phyloP scores from a whole-genome alignment of 192 early-diverging fungal genomes.

The Lobosporangium transversale region DNA sequence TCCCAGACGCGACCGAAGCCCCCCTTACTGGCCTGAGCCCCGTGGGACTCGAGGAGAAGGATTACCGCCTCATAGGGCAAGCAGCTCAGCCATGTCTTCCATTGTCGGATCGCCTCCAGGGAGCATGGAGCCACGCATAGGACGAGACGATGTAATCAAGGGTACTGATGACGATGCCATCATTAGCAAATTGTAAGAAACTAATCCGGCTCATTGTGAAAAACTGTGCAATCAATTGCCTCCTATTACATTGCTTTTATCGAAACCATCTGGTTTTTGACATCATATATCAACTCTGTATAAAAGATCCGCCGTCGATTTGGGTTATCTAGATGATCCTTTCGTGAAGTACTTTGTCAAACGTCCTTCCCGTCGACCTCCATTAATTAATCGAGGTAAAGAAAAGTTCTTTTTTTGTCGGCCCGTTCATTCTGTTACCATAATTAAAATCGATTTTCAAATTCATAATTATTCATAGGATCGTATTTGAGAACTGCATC shows the following conservation, averaged over 20 bases:
- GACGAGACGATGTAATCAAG: slow-evolving; percentile 76
- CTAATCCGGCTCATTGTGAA: not conserved
- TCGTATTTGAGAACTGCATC: slow-evolving; percentile 80
- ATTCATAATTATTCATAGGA: too few relatives aligned
- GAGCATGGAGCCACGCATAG: slow-evolving; percentile 10
- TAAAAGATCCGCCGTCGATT: slow-evolving; percentile 77
- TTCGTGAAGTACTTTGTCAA: slow-evolving; percentile 86
- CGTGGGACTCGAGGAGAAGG: slow-evolving; percentile 7
- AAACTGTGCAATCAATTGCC: not conserved
- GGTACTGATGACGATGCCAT: slow-evolving; percentile 95
- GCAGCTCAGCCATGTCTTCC: too few relatives aligned
- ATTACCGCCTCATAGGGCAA: not conserved
- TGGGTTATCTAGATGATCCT: slow-evolving; percentile 86
- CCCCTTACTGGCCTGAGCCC: slow-evolving; percentile 31
- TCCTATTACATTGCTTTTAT: not conserved
- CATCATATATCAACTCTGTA: not conserved
- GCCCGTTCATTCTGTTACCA: too few relatives aligned
- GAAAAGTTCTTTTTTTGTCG: not conserved
- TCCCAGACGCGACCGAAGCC: slow-evolving; percentile 12
- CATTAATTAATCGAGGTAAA: slow-evolving; percentile 92
- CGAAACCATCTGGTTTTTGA: too few relatives aligned
- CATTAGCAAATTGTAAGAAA: slow-evolving; percentile 76
- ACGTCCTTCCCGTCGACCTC: slow-evolving; percentile 77
- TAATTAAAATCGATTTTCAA: too few relatives aligned
- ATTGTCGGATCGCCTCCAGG: too few relatives aligned